Conservation (phyloP, 1,284 basidiomycete genomes). For the Chondrostereum purpureum region DNA sequence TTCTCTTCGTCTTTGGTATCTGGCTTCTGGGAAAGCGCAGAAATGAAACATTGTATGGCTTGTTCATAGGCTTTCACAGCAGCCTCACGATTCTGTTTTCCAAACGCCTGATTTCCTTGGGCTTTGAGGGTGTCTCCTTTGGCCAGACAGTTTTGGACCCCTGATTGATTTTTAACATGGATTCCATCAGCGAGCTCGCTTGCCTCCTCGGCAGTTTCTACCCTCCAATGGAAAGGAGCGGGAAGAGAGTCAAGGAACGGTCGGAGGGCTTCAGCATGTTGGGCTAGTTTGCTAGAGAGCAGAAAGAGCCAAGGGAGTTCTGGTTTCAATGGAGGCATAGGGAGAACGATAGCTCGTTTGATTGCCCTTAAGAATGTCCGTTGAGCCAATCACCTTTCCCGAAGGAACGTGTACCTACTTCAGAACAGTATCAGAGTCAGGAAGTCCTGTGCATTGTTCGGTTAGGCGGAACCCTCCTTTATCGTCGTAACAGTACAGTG, state of each 20-base stretch:
- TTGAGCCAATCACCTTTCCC: background rate
- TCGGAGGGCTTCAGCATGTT: conserved; percentile 21
- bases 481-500: background rate
- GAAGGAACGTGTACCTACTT: background rate
- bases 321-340: conserved; percentile 24
- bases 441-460: background rate
- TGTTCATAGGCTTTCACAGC: conserved; percentile 26
- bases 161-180: conserved; percentile 1
- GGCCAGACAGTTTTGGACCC: background rate
- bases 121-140: background rate
- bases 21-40: conserved; percentile 24
- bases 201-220: conserved; percentile 27
- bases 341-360: conserved; percentile 25
- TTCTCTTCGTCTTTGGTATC: conserved; percentile 20
- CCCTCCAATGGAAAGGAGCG: conserved; percentile 26
- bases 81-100: conserved; percentile 16
- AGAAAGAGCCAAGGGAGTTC: conserved; percentile 25
- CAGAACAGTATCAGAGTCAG: background rate
- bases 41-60: conserved; percentile 23
- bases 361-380: background rate
- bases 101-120: conserved; percentile 2
- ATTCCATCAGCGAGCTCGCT: conserved; percentile 21
- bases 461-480: background rate
- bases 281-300: conserved; percentile 25
- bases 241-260: conserved; percentile 33